Conservation (phyloP, 805 yeast genomes). For the Kodamaea hsintzibuensis region DNA sequence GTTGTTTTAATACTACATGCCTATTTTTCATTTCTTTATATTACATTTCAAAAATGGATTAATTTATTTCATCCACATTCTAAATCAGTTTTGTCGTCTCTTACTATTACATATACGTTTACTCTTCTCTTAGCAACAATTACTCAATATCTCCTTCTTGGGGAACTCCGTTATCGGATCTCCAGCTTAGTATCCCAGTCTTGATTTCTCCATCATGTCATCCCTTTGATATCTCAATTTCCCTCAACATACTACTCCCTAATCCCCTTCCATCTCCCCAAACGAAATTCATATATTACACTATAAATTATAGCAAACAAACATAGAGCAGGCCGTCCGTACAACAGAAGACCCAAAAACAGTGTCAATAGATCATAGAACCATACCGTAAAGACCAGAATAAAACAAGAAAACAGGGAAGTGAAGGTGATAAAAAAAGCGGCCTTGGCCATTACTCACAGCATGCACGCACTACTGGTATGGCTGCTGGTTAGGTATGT, state of each 20-base stretch:
- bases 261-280: background rate
- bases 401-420: conserved; percentile 7
- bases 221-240: no score
- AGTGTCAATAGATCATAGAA: conserved; percentile 5
- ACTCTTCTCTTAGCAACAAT: no score
- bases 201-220: no score
- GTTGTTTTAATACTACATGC: no score
- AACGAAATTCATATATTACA: conserved; percentile 11
- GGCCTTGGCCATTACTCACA: background rate
- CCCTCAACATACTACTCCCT: background rate
- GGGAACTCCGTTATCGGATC: no score
- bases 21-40: no score
- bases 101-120: no score
- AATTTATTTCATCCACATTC: no score
- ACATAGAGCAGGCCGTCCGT: conserved; percentile 1
- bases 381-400: conserved; percentile 6
- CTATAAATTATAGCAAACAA: conserved; percentile 8
- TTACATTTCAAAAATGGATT: no score
- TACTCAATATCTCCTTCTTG: no score
- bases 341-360: conserved; percentile 1
- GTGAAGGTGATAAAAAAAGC: conserved; percentile 6
- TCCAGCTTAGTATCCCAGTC: no score
- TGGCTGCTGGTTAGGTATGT: conserved; percentile 53
- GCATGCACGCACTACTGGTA: conserved; percentile 40
- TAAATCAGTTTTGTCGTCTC: no score